Percentiles rank a stretch among this genome's conserved stretches.
Evolutionary conservation across 139 green algal species (phyloP).

Genomic region (Chlamydomonas incerta): DNA sequence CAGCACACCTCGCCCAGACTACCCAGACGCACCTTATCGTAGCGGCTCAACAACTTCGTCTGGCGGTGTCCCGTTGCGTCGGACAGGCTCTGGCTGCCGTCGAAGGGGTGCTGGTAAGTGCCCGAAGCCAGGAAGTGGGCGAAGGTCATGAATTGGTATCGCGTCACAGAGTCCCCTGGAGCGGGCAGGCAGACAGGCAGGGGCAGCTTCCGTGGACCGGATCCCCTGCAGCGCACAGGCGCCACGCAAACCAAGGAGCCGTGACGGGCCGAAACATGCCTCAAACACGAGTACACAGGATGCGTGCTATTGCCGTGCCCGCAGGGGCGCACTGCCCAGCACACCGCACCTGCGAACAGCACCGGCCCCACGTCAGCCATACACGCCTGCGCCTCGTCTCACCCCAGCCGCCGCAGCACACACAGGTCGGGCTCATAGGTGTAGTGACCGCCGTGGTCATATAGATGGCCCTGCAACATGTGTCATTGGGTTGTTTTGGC

Average conservation of each 20-base stretch:
- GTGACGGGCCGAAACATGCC: too few relatives aligned
- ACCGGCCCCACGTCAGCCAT: not conserved
- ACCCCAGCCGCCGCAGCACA: not conserved
- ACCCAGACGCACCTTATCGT: not conserved
- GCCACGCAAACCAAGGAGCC: too few relatives aligned
- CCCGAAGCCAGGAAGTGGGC: not conserved
- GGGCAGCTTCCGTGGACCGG: too few relatives aligned
- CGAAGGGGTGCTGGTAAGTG: constrained; percentile 7
- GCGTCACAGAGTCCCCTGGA: not conserved
- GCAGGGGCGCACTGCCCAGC: not conserved
- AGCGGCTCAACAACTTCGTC: not conserved
- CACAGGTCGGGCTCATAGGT: not conserved
- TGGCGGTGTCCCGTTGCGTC: not conserved
- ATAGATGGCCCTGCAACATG: not conserved
- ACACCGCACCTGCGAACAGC: not conserved
- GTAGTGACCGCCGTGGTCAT: not conserved
- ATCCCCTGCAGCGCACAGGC: too few relatives aligned
- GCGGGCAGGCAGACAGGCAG: not conserved
- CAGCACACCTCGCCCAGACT: too few relatives aligned
- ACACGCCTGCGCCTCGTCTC: not conserved
- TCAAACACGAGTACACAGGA: too few relatives aligned
- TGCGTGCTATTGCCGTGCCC: too few relatives aligned
- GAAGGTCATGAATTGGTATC: not conserved
- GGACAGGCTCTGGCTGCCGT: not conserved
- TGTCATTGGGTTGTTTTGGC: too few relatives aligned